phyloP scores from a whole-genome alignment of 805 yeast species.

The Cyberlindnera suaveolens region DNA sequence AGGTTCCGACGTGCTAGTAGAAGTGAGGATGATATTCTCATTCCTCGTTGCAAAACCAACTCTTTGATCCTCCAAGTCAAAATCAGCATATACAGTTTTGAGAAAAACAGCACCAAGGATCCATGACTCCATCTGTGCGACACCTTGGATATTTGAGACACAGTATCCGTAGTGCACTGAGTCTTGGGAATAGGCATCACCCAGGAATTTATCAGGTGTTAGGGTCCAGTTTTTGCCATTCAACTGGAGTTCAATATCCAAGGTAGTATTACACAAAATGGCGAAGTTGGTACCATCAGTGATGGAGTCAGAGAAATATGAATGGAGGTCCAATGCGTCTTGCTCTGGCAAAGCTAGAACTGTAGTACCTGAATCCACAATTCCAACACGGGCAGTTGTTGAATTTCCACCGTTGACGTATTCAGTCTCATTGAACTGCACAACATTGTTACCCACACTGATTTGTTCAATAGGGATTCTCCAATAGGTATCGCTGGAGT shows the following conservation, averaged over 20 bases:
- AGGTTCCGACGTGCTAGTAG: conserved; percentile 12
- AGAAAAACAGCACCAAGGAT: conserved; percentile 60
- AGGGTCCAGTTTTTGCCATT: conserved; percentile 41
- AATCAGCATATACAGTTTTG: conserved; percentile 48
- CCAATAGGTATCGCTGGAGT: conserved; percentile 42
- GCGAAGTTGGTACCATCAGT: conserved; percentile 63
- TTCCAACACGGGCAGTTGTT: conserved; percentile 32
- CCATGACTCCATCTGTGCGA: conserved; percentile 44
- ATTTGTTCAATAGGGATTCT: conserved; percentile 36
- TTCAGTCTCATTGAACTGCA: conserved; percentile 26
- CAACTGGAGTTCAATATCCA: conserved; percentile 34
- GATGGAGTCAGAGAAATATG: conserved; percentile 41
- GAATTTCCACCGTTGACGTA: conserved; percentile 6
- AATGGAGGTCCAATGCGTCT: conserved; percentile 50
- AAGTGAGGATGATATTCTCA: conserved; percentile 22
- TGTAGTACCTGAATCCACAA: conserved; percentile 65
- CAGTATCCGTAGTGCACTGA: conserved; percentile 43
- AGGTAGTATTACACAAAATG: conserved; percentile 46
- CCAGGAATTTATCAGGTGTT: conserved; percentile 40
- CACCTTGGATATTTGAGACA: conserved; percentile 59
- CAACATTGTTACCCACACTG: conserved; percentile 28
- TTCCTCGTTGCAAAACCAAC: conserved; percentile 51
- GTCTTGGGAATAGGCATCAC: conserved; percentile 34
- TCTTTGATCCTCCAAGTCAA: conserved; percentile 42
- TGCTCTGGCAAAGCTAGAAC: conserved; percentile 46